Evolutionary conservation across 2,329 filamentous ascomycete species (phyloP).

Genomic region (Colletotrichum neosansevieriae): DNA sequence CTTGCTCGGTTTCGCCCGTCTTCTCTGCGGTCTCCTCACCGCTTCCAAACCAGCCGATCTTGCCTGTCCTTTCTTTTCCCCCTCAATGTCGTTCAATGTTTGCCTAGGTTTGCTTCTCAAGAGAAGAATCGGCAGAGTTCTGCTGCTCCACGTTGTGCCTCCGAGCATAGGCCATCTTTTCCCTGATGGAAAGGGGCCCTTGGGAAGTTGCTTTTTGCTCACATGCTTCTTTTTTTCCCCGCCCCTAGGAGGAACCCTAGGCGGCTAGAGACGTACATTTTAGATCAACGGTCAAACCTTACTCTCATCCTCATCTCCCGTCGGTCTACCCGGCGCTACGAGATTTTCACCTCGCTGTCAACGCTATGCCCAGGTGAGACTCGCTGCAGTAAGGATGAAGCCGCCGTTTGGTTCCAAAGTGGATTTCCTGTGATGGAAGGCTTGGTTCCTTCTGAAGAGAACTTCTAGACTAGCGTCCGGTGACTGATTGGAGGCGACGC

Average conservation of each 20-base stretch:
- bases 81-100: slow-evolving; percentile 23
- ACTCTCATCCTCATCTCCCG: slow-evolving; percentile 18
- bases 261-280: background rate
- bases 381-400: slow-evolving; percentile 25
- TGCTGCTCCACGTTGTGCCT: slow-evolving; percentile 18
- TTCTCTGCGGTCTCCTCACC: slow-evolving; percentile 1
- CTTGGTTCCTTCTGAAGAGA: slow-evolving; percentile 7
- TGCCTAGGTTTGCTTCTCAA: background rate
- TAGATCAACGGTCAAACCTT: background rate
- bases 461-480: slow-evolving; percentile 21
- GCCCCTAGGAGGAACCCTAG: background rate
- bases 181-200: background rate
- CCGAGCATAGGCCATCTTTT: background rate
- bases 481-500: slow-evolving; percentile 16
- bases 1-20: background rate
- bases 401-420: slow-evolving; percentile 28
- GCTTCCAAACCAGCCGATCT: background rate
- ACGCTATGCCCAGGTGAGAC: slow-evolving; percentile 15
- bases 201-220: background rate
- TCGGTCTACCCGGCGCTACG: slow-evolving; percentile 17
- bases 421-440: slow-evolving; percentile 24
- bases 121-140: slow-evolving; percentile 26
- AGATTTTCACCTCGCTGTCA: background rate
- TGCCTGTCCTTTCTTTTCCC: background rate
- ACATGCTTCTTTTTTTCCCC: slow-evolving; percentile 10